Percentiles rank a stretch among this genome's conserved stretches.
These are phyloP conservation scores for Metarhizium anisopliae DNA, from an alignment of 2,329 filamentous ascomycete species.

Conservation along the genomic window DNA sequence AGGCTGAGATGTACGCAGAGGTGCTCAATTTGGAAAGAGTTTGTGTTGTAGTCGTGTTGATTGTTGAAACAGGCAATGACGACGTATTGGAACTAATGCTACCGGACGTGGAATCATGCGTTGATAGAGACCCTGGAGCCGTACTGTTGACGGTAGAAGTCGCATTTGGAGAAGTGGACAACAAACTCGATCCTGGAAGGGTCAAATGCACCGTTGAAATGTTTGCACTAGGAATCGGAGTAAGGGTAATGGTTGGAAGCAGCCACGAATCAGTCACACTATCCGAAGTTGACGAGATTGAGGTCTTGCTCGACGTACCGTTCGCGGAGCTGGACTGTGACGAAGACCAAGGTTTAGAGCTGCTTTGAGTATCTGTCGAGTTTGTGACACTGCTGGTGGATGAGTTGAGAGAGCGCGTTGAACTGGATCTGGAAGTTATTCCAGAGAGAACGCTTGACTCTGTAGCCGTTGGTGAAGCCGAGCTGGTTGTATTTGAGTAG, in stretches of 20 bases:
- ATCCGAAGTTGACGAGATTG: background rate
- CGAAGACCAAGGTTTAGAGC: background rate
- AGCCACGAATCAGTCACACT: background rate
- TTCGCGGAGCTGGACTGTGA: background rate
- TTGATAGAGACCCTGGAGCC: background rate
- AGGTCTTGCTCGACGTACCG: background rate
- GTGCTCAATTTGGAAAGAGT: background rate
- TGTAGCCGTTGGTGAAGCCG: background rate
- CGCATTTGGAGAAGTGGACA: background rate
- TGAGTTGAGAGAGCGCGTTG: background rate
- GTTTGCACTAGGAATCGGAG: background rate
- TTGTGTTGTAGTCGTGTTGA: background rate
- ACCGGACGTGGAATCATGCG: background rate
- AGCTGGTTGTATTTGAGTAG: background rate
- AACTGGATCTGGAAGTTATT: background rate
- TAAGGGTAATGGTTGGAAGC: background rate
- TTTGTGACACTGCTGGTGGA: background rate
- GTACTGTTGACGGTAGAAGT: background rate
- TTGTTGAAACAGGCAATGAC: background rate
- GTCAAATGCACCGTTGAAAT: background rate
- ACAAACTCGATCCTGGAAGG: background rate
- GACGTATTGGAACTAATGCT: background rate
- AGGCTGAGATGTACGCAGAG: background rate
- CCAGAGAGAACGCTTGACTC: background rate
- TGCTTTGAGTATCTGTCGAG: background rate